Evolutionary conservation across 2,329 filamentous ascomycete species (phyloP).

Genomic region (Pseudogymnoascus sp.): DNA sequence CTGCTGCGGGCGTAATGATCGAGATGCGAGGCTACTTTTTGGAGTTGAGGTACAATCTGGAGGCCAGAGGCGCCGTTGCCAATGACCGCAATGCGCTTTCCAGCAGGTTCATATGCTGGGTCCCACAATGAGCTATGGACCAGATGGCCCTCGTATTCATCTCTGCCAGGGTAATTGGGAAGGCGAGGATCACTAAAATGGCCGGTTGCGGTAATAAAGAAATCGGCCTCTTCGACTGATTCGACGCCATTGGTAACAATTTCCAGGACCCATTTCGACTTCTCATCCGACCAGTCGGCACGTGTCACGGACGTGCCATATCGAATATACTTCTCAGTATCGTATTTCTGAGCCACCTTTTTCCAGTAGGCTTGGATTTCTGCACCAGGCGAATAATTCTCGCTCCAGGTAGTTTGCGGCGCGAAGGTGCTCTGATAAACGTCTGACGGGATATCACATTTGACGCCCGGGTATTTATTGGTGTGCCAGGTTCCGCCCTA

Average conservation of each 20-base stretch:
- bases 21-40: conserved; percentile 40
- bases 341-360: conserved; percentile 50
- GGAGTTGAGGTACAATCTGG: conserved; percentile 46
- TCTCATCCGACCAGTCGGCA: conserved; percentile 26
- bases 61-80: conserved; percentile 55
- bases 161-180: conserved; percentile 25
- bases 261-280: conserved; percentile 24
- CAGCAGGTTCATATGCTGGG: conserved; percentile 40
- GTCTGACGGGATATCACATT: conserved; percentile 62
- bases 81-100: conserved; percentile 47
- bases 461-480: conserved; percentile 53
- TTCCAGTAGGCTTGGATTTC: conserved; percentile 63
- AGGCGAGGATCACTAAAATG: conserved; percentile 12
- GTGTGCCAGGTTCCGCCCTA: conserved; percentile 45
- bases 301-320: conserved; percentile 31
- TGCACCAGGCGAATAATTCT: conserved; percentile 55
- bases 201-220: conserved; percentile 42
- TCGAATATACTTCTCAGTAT: conserved; percentile 49
- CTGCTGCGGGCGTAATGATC: conserved; percentile 57
- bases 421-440: conserved; percentile 60
- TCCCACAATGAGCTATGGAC: conserved; percentile 54
- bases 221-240: conserved; percentile 32
- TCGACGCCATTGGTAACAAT: conserved; percentile 25
- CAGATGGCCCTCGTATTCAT: conserved; percentile 44
- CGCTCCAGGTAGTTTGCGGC: conserved; percentile 58